Conservation (phyloP, 176 grass and related monocot genomes). For the Poa annua region DNA sequence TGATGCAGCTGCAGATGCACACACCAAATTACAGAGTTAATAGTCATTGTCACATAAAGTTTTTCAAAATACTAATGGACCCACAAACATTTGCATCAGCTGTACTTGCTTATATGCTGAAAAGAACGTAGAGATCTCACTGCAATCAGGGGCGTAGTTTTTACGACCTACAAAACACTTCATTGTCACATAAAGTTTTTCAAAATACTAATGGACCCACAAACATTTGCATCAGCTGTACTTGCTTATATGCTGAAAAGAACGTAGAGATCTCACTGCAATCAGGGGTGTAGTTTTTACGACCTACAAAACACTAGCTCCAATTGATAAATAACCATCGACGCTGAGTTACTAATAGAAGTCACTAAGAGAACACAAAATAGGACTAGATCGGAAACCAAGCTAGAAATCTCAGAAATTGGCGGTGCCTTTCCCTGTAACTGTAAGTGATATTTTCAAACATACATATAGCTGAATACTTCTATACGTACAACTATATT, state of each 20-base stretch:
- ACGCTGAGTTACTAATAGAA: too few relatives aligned
- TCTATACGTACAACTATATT: background rate
- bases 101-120: too few relatives aligned
- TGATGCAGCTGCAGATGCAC: conserved; percentile 53
- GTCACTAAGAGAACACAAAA: background rate
- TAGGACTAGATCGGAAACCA: background rate
- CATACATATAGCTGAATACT: background rate
- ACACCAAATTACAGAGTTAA: background rate
- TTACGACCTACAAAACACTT: too few relatives aligned
- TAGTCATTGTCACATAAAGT: background rate
- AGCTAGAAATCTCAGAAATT: background rate
- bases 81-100: background rate
- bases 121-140: too few relatives aligned
- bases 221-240: background rate
- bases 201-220: background rate
- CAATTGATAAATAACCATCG: too few relatives aligned
- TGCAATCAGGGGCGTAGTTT: too few relatives aligned
- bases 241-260: too few relatives aligned
- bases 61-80: background rate
- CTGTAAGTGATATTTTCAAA: background rate
- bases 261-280: too few relatives aligned
- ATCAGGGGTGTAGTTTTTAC: too few relatives aligned
- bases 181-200: background rate
- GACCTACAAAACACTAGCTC: too few relatives aligned
- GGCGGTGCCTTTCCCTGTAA: background rate